Percentiles rank a stretch among this genome's conserved stretches.
phyloP scores from a whole-genome alignment of 768 basidiomycete genomes.

The Russula dissimulans region DNA sequence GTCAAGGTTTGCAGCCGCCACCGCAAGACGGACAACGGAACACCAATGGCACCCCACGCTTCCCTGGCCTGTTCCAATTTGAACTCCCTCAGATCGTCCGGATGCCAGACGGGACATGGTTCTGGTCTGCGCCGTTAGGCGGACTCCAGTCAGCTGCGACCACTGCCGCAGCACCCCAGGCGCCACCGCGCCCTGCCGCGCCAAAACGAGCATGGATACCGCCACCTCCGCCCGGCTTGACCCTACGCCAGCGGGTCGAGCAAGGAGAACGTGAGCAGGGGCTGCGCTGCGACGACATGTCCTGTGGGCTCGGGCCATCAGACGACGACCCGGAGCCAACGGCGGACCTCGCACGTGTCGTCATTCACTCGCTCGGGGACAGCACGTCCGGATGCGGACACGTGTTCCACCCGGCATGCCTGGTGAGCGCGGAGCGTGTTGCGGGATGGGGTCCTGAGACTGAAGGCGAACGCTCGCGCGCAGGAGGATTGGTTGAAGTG shows the following conservation, averaged over 20 bases:
- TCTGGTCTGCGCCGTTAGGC: constrained; percentile 11
- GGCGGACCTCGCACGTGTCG: constrained; percentile 30
- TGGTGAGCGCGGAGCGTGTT: constrained; percentile 58
- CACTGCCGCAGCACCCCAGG: constrained; percentile 5
- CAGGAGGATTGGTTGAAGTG: constrained; percentile 44
- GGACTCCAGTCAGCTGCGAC: background rate
- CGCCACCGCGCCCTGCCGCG: constrained; percentile 24
- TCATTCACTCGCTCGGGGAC: constrained; percentile 26
- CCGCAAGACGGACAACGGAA: constrained; percentile 10
- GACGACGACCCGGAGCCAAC: constrained; percentile 54
- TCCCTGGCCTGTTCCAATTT: constrained; percentile 15
- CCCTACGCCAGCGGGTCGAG: constrained; percentile 66
- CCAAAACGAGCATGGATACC: constrained; percentile 45
- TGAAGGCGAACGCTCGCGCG: constrained; percentile 28
- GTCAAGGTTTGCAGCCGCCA: constrained; percentile 11
- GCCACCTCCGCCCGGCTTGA: constrained; percentile 57
- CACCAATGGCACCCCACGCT: constrained; percentile 7
- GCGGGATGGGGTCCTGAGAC: constrained; percentile 45
- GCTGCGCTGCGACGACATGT: constrained; percentile 59
- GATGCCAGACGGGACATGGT: constrained; percentile 9
- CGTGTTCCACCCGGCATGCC: constrained; percentile 61
- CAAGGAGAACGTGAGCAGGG: constrained; percentile 63
- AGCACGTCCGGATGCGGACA: constrained; percentile 45
- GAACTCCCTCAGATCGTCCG: constrained; percentile 13
- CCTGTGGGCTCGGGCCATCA: constrained; percentile 66